Percentiles rank a stretch among this genome's conserved stretches.
phyloP scores from a whole-genome alignment of 2,329 filamentous ascomycete genomes.

The Aspergillus udagawae region DNA sequence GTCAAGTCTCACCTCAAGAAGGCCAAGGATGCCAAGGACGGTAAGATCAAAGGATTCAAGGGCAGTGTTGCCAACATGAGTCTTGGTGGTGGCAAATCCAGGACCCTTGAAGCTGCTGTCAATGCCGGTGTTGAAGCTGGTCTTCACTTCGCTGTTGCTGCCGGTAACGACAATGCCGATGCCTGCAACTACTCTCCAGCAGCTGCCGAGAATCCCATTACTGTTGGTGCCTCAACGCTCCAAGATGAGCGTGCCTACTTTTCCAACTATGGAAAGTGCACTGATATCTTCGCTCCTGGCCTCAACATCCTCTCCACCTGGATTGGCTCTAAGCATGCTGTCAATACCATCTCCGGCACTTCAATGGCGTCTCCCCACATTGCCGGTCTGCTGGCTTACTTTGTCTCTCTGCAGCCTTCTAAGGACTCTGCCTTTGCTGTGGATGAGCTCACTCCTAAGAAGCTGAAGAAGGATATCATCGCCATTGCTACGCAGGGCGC shows the following conservation, averaged over 20 bases:
- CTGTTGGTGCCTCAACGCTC: slow-evolving; percentile 90
- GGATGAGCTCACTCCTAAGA: slow-evolving; percentile 81
- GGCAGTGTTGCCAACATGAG: slow-evolving; percentile 99
- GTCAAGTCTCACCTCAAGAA: slow-evolving; percentile 74
- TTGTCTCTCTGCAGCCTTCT: slow-evolving; percentile 90
- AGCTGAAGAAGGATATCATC: slow-evolving; percentile 88
- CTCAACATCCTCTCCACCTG: slow-evolving; percentile 97
- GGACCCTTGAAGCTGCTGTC: slow-evolving; percentile 83
- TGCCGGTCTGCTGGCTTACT: slow-evolving; percentile 93
- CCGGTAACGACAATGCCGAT: slow-evolving; percentile 97
- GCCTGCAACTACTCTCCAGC: slow-evolving; percentile 99
- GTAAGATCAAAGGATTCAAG: slow-evolving; percentile 96
- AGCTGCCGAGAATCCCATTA: slow-evolving; percentile 85
- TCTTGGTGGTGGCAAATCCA: slow-evolving; percentile 94
- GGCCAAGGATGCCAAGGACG: slow-evolving; percentile 73
- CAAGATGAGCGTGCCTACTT: slow-evolving; percentile 98
- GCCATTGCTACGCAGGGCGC: slow-evolving; percentile 73
- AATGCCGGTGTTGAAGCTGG: slow-evolving; percentile 89
- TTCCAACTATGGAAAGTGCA: slow-evolving; percentile 99
- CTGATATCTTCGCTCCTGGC: slow-evolving; percentile 97
- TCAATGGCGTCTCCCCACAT: slow-evolving; percentile 99
- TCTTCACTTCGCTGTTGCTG: slow-evolving; percentile 96
- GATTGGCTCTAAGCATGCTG: slow-evolving; percentile 92
- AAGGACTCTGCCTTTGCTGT: slow-evolving; percentile 88
- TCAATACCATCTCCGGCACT: slow-evolving; percentile 98